Conservation (phyloP, 139 green algal genomes). For the Chlamydomonas incerta region DNA sequence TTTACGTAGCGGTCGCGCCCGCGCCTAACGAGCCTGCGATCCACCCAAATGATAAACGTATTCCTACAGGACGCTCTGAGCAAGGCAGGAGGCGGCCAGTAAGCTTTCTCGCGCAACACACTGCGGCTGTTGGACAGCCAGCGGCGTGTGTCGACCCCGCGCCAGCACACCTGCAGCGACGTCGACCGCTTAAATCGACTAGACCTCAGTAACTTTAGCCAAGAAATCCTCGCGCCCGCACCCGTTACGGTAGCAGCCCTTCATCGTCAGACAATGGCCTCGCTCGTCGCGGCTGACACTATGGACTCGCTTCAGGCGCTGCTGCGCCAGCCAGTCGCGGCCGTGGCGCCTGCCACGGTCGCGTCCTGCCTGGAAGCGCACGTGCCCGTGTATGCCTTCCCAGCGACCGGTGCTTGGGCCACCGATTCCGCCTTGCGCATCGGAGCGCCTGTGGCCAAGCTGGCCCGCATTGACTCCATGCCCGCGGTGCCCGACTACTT, state of each 20-base stretch:
- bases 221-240: no score
- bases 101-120: background rate
- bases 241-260: no score
- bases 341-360: background rate
- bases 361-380: background rate
- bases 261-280: background rate
- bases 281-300: background rate
- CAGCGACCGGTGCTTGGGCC: background rate
- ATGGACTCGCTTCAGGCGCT: background rate
- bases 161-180: background rate
- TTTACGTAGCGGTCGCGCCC: no score
- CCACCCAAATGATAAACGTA: background rate
- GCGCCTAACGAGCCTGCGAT: no score
- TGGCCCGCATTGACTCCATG: constrained; percentile 14
- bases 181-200: background rate
- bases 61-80: background rate
- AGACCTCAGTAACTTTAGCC: background rate
- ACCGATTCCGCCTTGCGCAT: background rate
- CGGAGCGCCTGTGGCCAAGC: background rate
- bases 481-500: background rate
- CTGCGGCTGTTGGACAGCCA: background rate
- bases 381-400: constrained; percentile 17
- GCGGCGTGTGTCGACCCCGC: background rate
- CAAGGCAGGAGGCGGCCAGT: background rate
- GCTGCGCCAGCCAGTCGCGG: background rate